Conservation (phyloP, 108 stramenopile species). For the Skeletonema tropicum region DNA sequence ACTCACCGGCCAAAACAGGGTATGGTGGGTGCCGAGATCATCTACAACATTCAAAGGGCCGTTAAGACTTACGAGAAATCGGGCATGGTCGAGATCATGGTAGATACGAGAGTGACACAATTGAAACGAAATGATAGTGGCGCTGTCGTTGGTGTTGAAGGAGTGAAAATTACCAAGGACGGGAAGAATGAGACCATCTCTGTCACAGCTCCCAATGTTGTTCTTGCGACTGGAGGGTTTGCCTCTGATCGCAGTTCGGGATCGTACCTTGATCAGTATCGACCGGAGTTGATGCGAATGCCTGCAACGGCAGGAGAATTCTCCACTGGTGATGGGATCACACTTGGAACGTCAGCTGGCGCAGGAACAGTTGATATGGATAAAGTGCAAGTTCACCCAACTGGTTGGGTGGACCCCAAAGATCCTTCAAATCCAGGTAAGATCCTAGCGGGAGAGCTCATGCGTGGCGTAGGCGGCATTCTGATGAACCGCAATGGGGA, state of each 20-base stretch:
- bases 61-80: conserved; percentile 79
- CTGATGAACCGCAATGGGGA: conserved; percentile 51
- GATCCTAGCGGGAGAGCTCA: conserved; percentile 79
- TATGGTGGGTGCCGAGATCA: conserved; percentile 90
- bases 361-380: conserved; percentile 95
- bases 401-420: conserved; percentile 94
- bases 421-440: conserved; percentile 91
- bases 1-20: conserved; percentile 88
- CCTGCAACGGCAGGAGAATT: conserved; percentile 90
- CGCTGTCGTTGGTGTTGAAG: conserved; percentile 68
- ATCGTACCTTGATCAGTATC: conserved; percentile 76
- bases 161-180: conserved; percentile 22
- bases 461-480: conserved; percentile 78
- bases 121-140: conserved; percentile 63
- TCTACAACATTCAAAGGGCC: conserved; percentile 83
- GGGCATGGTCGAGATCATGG: conserved; percentile 75
- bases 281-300: conserved; percentile 85
- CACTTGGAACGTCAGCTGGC: conserved; percentile 80
- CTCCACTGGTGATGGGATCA: conserved; percentile 92
- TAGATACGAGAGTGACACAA: conserved; percentile 70
- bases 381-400: conserved; percentile 97
- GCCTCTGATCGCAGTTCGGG: conserved; percentile 75
- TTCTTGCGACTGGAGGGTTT: conserved; percentile 93
- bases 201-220: conserved; percentile 68
- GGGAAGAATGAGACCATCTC: conserved; percentile 25